phyloP scores from a whole-genome alignment of 2,329 filamentous ascomycete species.

The Exophiala xenobiotica region DNA sequence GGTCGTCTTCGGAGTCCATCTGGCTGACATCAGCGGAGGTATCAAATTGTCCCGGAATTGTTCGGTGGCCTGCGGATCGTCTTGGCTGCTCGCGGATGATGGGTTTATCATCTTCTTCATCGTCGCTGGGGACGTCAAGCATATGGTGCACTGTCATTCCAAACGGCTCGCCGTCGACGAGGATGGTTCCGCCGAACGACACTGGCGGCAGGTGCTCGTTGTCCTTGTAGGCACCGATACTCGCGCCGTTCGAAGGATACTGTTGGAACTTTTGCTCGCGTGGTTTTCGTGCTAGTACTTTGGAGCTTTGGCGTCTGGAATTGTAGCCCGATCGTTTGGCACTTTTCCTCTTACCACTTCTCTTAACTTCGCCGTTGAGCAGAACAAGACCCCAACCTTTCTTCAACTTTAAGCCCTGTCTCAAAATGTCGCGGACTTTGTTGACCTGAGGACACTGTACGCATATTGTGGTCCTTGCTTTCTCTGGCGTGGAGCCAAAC shows the following conservation, averaged over 20 bases:
- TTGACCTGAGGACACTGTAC: slow-evolving; percentile 55
- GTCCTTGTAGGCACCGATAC: slow-evolving; percentile 86
- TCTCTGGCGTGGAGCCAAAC: slow-evolving; percentile 58
- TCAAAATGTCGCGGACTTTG: slow-evolving; percentile 58
- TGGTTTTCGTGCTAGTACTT: slow-evolving; percentile 16
- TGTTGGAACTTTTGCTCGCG: slow-evolving; percentile 74
- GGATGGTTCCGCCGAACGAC: slow-evolving; percentile 82
- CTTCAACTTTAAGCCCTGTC: slow-evolving; percentile 56
- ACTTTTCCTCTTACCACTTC: slow-evolving; percentile 46
- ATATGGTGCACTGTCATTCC: slow-evolving; percentile 98
- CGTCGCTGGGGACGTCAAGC: slow-evolving; percentile 67
- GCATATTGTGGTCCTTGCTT: slow-evolving; percentile 61
- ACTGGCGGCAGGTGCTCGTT: slow-evolving; percentile 85
- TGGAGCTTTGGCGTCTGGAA: slow-evolving; percentile 12
- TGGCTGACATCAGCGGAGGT: slow-evolving; percentile 37
- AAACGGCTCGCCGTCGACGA: slow-evolving; percentile 80
- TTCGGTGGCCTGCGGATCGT: slow-evolving; percentile 45
- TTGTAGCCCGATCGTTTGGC: slow-evolving; percentile 26
- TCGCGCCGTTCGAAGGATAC: slow-evolving; percentile 78
- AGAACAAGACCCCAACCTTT: slow-evolving; percentile 61
- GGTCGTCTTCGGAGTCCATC: slow-evolving; percentile 40
- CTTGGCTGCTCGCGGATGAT: slow-evolving; percentile 39
- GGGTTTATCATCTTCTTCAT: slow-evolving; percentile 48
- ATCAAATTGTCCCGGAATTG: slow-evolving; percentile 33
- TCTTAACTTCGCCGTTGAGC: slow-evolving; percentile 57